Percentiles rank a stretch among this genome's conserved stretches.
These are phyloP conservation scores for Epichloe coenophiala DNA, from an alignment of 2,329 filamentous ascomycete species.

Conservation along the genomic window DNA sequence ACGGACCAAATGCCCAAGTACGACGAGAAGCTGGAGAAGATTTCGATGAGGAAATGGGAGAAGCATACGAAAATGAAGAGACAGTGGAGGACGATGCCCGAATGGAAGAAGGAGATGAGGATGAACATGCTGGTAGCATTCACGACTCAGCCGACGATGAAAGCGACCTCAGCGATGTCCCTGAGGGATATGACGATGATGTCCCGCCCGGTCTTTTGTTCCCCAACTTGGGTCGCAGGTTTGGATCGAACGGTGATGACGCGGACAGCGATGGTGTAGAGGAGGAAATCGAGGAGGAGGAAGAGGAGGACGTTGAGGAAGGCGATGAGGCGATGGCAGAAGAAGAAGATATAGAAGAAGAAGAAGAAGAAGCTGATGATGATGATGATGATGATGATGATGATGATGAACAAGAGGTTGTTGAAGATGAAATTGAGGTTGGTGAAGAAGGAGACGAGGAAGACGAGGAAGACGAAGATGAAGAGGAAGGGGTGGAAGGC, in stretches of 20 bases:
- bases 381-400: conserved; percentile 6
- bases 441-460: conserved; percentile 7
- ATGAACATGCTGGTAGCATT: conserved; percentile 35
- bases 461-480: conserved; percentile 6
- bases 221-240: conserved; percentile 27
- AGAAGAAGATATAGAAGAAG: conserved; percentile 9
- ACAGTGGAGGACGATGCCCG: conserved; percentile 17
- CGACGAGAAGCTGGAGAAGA: conserved; percentile 21
- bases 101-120: conserved; percentile 15
- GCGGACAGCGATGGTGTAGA: conserved; percentile 19
- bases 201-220: conserved; percentile 40
- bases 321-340: conserved; percentile 11
- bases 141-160: conserved; percentile 56
- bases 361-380: conserved; percentile 1
- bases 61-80: conserved; percentile 18
- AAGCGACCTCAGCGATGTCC: conserved; percentile 54
- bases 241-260: conserved; percentile 21
- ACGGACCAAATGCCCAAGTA: conserved; percentile 26
- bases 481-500: conserved; percentile 7
- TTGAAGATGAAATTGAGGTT: conserved; percentile 6
- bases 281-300: conserved; percentile 15
- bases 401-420: conserved; percentile 5
- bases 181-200: conserved; percentile 44
- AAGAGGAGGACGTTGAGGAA: conserved; percentile 16
- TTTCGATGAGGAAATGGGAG: conserved; percentile 30